Base-by-base conservation (phyloP, 257 asterid genomes). In the Primulina huaijiensis region DNA sequence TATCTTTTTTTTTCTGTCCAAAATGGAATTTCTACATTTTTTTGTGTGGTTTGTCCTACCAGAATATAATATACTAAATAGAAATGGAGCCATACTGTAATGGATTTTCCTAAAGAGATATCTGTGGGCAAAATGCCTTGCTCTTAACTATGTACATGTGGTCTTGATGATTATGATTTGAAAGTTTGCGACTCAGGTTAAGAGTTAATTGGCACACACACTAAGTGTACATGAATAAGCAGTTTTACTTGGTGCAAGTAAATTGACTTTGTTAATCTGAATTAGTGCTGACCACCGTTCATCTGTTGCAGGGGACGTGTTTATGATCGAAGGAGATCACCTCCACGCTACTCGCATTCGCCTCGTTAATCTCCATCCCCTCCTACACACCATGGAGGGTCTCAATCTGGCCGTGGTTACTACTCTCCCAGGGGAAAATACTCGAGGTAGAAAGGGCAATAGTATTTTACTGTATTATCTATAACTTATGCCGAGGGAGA, bases 301-400 rank as follows among this genome's bases (percentile, higher is more conserved):
- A 6, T 34, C 29, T 14, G n/a, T 31, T 62, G 62, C 74, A 81
- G 96, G 74, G 82, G 96, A 5, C 91, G 95, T 8, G 82, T 62
- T 65, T 83, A 91, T 78, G 97, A 94, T 56, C 75, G 96, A 52
- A 86, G 99, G 77, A 83, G 96, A 23, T 89, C 95, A 29, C 95
- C 93, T 6, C 87, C 86, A 7, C 92, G 92, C 9, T 85, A 88
- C 82, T 88, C 96, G 19, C 90, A 87, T 1, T 89, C 96, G 19
- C 88, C 96, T 2, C 80, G 85, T 0, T 86, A 89, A 65, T 91
- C 96, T 27, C 92, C 87, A 3, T 88, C 98, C 35, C 98, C 98
- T 25, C 87, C 90, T 7, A 85, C 90, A 5, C 88, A 89, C 19
- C 78, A 84, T 79, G 89, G 75, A 59, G 80, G 89, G 74, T 85